A percentile compares a stretch with the other conserved stretches of the same genome.
These are phyloP conservation scores for Botrytis sinoallii DNA, from an alignment of 2,329 filamentous ascomycete genomes.

Conservation along the genomic window DNA sequence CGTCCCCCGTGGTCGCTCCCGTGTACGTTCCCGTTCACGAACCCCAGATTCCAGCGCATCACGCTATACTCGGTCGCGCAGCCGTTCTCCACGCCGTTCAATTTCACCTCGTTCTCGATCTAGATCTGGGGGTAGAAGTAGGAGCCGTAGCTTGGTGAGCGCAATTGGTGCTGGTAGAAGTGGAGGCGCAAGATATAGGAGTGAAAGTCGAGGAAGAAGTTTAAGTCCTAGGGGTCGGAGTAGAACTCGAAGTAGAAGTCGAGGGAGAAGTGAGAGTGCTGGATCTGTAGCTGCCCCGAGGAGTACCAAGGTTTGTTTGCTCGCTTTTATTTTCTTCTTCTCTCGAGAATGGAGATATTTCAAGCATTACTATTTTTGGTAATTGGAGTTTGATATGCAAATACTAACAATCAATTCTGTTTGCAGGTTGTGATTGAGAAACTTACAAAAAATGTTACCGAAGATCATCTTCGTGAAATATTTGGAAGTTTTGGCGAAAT, in stretches of 20 bases:
- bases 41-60: constrained; percentile 34
- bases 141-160: constrained; percentile 24
- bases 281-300: constrained; percentile 34
- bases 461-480: constrained; percentile 84
- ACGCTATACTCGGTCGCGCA: constrained; percentile 28
- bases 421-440: constrained; percentile 84
- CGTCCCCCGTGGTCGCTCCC: constrained; percentile 29
- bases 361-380: not conserved
- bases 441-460: constrained; percentile 90
- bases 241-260: constrained; percentile 3
- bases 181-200: constrained; percentile 20
- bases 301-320: constrained; percentile 51
- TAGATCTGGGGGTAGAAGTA: constrained; percentile 32
- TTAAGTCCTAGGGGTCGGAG: constrained; percentile 35
- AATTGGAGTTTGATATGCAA: constrained; percentile 23
- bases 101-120: constrained; percentile 35
- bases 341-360: not conserved
- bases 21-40: constrained; percentile 28
- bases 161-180: not conserved
- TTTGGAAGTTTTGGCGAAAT: constrained; percentile 87
- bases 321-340: not conserved
- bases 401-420: constrained; percentile 40
- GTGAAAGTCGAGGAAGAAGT: constrained; percentile 35
- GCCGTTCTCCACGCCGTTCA: constrained; percentile 33
- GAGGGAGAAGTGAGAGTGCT: constrained; percentile 35